These are phyloP conservation scores for Groenewaldozyma salmanticensis DNA, from an alignment of 805 yeast species.

Conservation along the genomic window DNA sequence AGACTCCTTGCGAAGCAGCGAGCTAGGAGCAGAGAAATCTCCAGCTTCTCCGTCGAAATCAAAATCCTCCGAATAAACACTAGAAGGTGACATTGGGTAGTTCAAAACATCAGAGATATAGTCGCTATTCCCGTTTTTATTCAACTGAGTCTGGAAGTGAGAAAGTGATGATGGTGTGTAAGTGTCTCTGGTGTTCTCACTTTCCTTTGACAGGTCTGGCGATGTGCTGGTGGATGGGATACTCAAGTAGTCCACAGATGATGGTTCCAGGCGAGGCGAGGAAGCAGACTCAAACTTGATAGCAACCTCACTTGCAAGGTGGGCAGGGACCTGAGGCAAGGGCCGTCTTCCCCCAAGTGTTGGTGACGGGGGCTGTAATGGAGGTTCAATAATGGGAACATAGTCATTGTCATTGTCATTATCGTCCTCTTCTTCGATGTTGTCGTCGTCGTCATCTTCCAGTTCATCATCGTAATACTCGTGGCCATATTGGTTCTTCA, in stretches of 20 bases:
- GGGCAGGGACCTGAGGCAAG: constrained; percentile 15
- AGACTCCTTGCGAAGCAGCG: constrained; percentile 24
- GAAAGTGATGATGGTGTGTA: too few relatives aligned
- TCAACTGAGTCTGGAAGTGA: too few relatives aligned
- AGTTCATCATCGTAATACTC: constrained; percentile 3
- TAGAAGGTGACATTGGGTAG: constrained; percentile 9
- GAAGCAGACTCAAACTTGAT: neutral
- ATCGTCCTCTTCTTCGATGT: constrained; percentile 12
- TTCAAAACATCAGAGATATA: constrained; percentile 1
- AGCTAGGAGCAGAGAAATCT: constrained; percentile 1
- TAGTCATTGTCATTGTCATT: constrained; percentile 7
- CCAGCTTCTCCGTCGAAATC: neutral
- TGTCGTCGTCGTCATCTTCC: constrained; percentile 9
- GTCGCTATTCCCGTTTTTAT: neutral
- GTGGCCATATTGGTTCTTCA: neutral
- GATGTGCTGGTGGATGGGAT: neutral
- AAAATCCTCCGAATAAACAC: constrained; percentile 11
- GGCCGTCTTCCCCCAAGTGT: constrained; percentile 10
- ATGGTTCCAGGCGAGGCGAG: too few relatives aligned
- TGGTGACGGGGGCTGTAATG: neutral
- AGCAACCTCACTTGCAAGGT: too few relatives aligned
- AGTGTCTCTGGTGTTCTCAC: neutral
- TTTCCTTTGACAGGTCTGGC: too few relatives aligned
- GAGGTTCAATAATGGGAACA: constrained; percentile 19
- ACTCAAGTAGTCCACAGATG: neutral